Evolutionary conservation across 2,329 filamentous ascomycete species (phyloP), one percentile per base, ranked within the genome.

Genomic region (Colletotrichum tabaci): DNA sequence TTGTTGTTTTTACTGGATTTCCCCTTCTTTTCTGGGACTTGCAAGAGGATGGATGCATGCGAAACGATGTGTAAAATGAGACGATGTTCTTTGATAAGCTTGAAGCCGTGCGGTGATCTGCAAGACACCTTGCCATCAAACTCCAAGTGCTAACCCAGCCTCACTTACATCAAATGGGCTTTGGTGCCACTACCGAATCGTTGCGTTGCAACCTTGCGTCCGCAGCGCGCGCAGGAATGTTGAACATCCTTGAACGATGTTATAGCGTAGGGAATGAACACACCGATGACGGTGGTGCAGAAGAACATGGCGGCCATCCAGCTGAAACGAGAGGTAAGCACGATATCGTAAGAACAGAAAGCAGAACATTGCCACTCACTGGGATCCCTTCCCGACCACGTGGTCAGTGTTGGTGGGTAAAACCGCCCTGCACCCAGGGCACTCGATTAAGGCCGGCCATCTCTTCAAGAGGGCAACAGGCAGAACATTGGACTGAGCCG

Each of bases 221-320:
- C 72, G 50, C 72, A 74, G 38, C 60, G 64, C 60, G 65, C 15
- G 46, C 72, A 74, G 30, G 35, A 46, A 57, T 74, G 72, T 5
- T 55, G 64, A 21, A 69, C 69, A 40, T 72, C 57, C 69, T 74
- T 72, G 50, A 74, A 72, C 10, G 69, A 46, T 46, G 61, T 63
- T 18, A 40, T 26, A 16, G 65, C 62, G 53, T 74, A 74, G 16
- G 72, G 72, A 9, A 72, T 46, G 50, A 72, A 69, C 9, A 67
- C 61, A 8, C 68, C 68, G 13, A 74, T 12, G 1, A 55, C 72
- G 21, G 72, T 74, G n/a, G 60, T 62, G 64, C 57, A 66, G 23
- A 74, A 74, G 56, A 74, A 55, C 52, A 74, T 61, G 12, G 55
- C 61, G 8, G 72, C 72, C 72, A 74, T 72, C 60, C 62, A 61